phyloP scores from a whole-genome alignment of 75 land plant genomes.

The Cupressus sempervirens region DNA sequence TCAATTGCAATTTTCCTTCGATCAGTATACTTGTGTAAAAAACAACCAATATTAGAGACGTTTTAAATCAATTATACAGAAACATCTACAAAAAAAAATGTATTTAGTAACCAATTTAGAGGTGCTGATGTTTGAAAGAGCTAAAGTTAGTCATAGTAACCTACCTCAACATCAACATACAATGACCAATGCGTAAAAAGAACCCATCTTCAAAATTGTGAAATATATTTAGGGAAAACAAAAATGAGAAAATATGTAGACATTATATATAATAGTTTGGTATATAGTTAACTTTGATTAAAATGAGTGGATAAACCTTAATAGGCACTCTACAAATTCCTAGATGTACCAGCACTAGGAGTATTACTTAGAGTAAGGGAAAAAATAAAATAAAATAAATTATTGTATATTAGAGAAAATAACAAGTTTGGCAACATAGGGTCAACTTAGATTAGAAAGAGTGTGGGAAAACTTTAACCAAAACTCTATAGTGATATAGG shows the following conservation, averaged over 20 bases:
- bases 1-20: slow-evolving; percentile 67
- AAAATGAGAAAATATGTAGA: not conserved
- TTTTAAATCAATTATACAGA: not conserved
- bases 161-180: not conserved
- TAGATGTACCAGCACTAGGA: too few relatives aligned
- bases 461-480: too few relatives aligned
- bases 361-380: too few relatives aligned
- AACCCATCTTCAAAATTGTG: not conserved
- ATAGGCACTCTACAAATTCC: too few relatives aligned
- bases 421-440: too few relatives aligned
- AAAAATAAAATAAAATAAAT: too few relatives aligned
- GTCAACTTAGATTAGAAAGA: not conserved
- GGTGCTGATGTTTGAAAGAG: not conserved
- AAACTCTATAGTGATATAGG: too few relatives aligned
- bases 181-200: not conserved
- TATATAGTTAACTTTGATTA: too few relatives aligned
- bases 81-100: not conserved
- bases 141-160: not conserved
- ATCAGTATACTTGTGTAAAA: slow-evolving; percentile 63
- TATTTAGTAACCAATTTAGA: not conserved
- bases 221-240: not conserved
- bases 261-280: not conserved
- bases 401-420: too few relatives aligned
- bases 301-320: too few relatives aligned
- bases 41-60: not conserved